phyloP scores from a whole-genome alignment of 495 filamentous ascomycete genomes.

The Aspergillus conjunctus region DNA sequence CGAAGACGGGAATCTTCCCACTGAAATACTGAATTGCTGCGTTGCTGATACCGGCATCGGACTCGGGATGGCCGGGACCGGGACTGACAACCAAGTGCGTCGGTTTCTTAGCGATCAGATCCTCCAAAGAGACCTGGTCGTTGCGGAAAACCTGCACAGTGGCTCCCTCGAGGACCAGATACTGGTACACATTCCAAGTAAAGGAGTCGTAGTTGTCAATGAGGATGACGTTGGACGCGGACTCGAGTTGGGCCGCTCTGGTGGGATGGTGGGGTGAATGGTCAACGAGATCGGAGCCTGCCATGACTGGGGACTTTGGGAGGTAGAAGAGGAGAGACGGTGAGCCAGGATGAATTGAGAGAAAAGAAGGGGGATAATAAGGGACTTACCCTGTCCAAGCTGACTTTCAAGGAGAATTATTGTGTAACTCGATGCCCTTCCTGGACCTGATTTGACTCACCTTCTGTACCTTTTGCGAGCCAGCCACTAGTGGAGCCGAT shows the following conservation, averaged over 20 bases:
- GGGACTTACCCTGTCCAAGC: conserved; percentile 13
- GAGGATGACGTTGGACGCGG: conserved; percentile 85
- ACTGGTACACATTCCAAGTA: conserved; percentile 99
- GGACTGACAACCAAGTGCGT: conserved; percentile 95
- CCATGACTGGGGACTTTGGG: conserved; percentile 28
- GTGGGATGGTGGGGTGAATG: conserved; percentile 83
- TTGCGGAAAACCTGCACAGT: conserved; percentile 87
- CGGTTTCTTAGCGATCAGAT: conserved; percentile 77
- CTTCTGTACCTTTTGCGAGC: background rate
- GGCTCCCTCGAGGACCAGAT: conserved; percentile 90
- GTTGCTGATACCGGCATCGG: conserved; percentile 88
- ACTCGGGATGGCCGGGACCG: conserved; percentile 87
- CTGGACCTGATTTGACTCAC: conserved; percentile 14
- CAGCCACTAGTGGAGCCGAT: conserved; percentile 6
- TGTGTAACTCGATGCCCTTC: conserved; percentile 2
- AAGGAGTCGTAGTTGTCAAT: conserved; percentile 99
- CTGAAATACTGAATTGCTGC: conserved; percentile 88
- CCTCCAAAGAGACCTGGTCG: conserved; percentile 82
- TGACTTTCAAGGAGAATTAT: conserved; percentile 2
- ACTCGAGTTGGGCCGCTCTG: conserved; percentile 64
- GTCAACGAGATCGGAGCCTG: conserved; percentile 67
- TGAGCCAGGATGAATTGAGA: conserved; percentile 11
- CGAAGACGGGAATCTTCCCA: conserved; percentile 96
- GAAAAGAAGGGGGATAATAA: background rate
- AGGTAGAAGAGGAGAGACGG: background rate